Conservation (phyloP, 202 grass and related monocot species). For the Setaria italica region DNA sequence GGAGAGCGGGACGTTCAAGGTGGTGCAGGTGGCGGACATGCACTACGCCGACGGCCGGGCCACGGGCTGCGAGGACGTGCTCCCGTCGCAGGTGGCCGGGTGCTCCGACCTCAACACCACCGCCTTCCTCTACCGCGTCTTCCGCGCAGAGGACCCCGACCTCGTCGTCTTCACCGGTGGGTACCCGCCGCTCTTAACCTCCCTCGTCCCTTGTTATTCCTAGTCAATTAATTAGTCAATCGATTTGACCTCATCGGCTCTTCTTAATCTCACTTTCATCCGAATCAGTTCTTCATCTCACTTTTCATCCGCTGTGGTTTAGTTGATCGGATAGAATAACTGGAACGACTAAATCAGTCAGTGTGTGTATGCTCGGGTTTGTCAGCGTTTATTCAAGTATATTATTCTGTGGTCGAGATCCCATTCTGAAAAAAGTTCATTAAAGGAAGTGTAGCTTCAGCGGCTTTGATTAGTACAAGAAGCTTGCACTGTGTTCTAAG, state of each 20-base stretch:
- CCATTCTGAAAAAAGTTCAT: not conserved
- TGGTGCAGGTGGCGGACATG: conserved; percentile 96
- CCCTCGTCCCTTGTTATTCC: not conserved
- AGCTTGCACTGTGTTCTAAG: not conserved
- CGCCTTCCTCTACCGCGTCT: conserved; percentile 80
- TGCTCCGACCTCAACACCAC: conserved; percentile 99
- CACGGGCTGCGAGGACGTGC: conserved; percentile 77
- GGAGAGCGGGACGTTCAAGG: conserved; percentile 77
- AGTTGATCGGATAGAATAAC: not conserved
- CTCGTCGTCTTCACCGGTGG: conserved; percentile 93
- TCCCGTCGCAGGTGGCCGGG: conserved; percentile 56
- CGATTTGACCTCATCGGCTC: not conserved
- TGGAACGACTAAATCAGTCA: not conserved
- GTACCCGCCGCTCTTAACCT: not conserved
- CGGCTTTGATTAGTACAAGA: conserved; percentile 12
- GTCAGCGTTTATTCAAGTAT: not conserved
- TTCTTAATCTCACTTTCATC: too few relatives aligned
- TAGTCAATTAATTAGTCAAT: not conserved
- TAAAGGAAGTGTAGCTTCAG: not conserved
- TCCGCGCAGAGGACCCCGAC: conserved; percentile 80
- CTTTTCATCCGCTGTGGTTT: not conserved
- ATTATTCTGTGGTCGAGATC: not conserved
- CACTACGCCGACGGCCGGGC: conserved; percentile 77
- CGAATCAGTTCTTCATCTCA: too few relatives aligned
- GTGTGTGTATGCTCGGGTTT: not conserved